Evolutionary conservation across 768 basidiomycete species (phyloP), one percentile per base, ranked within the genome.

Genomic region (Boletus tylopilopsis): DNA sequence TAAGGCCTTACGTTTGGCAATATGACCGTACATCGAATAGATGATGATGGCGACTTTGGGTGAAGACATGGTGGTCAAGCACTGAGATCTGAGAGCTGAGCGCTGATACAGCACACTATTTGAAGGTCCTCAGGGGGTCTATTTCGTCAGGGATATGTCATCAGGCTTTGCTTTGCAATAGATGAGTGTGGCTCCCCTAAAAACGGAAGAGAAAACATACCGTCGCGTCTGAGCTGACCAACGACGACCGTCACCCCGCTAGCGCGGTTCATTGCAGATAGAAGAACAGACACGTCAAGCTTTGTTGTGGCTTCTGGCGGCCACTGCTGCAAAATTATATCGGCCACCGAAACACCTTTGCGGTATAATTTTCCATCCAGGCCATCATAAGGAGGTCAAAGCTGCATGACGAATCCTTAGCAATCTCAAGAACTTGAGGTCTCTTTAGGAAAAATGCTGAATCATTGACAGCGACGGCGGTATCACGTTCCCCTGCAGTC

Each of bases 11-110:
- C 88, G 36, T 59, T 78, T 77, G 51, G 74, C 77, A 65, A 90
- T 79, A 64, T 90, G 89, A 55, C 84, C 85, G 64, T 84, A 87
- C 72, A 87, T 67, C 18, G 83, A 68, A 70, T 89, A 90, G 68
- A 89, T 81, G 58, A 89, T 54, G 58, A 89, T 85, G 46, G 85
- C 85, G 55, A 87, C 67, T 55, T 66, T 78, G 22, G 86, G 84
- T 42, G 73, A 54, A 34, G 76, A 61, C 75, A 77, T 78, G 45
- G 36, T 48, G 45, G 40, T 50, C 7, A 12, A 30, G 29, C 7
- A 30, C 12, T 12, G 12, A 30, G 12, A 30, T 30, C 7, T 12
- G 29, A 30, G n/a, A n/a, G n/a, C n/a, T n/a, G n/a, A n/a, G n/a
- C n/a, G n/a, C n/a, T n/a, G n/a, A n/a, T n/a, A n/a, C n/a, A n/a